phyloP scores from a whole-genome alignment of 1,139 yeast genomes.

The Arxiozyma bovina region DNA sequence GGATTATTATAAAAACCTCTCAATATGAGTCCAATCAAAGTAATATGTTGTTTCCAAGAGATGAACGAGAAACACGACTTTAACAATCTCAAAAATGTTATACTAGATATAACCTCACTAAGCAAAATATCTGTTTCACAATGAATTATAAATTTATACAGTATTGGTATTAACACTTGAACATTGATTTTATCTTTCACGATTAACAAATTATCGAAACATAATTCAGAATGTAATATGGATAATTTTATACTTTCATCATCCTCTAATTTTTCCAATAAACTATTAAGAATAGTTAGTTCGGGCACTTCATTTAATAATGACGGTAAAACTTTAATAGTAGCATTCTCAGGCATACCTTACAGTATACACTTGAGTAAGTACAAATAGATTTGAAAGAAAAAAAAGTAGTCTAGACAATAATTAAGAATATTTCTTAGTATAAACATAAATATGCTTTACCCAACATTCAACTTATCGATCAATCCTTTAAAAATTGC shows the following conservation, averaged over 20 bases:
- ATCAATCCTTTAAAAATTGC: no score
- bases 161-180: neutral
- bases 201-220: neutral
- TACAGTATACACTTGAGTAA: no score
- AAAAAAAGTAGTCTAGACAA: neutral
- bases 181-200: neutral
- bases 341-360: neutral
- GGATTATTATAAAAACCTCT: slow-evolving; percentile 3
- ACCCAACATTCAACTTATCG: neutral
- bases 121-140: slow-evolving; percentile 12
- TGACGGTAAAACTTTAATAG: neutral
- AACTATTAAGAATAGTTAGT: no score
- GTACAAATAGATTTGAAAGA: no score
- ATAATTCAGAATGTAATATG: slow-evolving; percentile 2
- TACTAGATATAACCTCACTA: slow-evolving; percentile 6
- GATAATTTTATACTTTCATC: neutral
- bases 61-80: slow-evolving; percentile 9
- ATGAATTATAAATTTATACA: slow-evolving; percentile 9
- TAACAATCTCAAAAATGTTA: slow-evolving; percentile 8
- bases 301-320: neutral
- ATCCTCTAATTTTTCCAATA: no score
- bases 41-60: slow-evolving; percentile 3
- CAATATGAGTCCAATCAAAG: slow-evolving; percentile 1
- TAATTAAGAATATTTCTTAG: neutral
- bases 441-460: no score